phyloP scores from a whole-genome alignment of 257 asterid genomes.

The Przewalskia tangutica region DNA sequence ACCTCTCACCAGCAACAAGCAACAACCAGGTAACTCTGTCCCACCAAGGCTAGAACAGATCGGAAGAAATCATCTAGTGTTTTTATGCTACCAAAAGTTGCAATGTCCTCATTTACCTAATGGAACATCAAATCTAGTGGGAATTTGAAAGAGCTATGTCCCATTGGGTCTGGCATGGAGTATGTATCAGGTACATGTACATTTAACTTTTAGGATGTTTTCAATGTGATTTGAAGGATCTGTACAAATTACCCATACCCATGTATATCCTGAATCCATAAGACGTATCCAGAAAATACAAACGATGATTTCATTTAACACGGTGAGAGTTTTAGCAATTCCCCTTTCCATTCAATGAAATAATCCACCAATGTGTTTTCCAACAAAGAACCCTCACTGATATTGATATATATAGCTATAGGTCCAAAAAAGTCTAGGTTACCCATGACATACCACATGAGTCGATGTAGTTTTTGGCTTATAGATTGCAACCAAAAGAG shows the following conservation, averaged over 20 bases:
- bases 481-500: neutral
- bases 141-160: neutral
- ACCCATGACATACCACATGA: neutral
- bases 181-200: neutral
- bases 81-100: neutral
- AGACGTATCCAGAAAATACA: neutral
- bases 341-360: neutral
- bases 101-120: neutral
- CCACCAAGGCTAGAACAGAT: too few species aligned
- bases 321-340: neutral
- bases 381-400: neutral
- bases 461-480: neutral
- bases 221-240: neutral
- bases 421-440: neutral
- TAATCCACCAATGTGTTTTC: neutral
- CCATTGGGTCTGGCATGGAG: neutral
- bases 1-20: too few species aligned
- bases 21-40: too few species aligned
- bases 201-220: neutral
- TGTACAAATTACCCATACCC: neutral
- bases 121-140: neutral
- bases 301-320: neutral
- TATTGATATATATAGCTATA: neutral
- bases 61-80: too few species aligned
- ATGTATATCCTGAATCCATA: neutral